Evolutionary conservation across 208 protist genomes (phyloP), one percentile per base, ranked within the genome.

Genomic region (Leishmania mexicana): DNA sequence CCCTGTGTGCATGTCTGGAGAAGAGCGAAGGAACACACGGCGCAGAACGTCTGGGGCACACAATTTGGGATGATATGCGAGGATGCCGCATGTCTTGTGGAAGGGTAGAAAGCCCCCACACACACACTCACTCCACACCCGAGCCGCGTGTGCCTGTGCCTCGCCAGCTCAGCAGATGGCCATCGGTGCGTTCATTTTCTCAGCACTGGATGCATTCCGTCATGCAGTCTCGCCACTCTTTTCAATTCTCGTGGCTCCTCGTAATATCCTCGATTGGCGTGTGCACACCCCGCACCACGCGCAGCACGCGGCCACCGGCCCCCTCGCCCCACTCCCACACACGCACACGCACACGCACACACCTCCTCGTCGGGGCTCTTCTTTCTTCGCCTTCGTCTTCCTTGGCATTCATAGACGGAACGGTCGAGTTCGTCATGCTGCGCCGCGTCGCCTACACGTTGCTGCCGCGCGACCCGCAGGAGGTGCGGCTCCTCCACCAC

Each of bases 401-500:
- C 73, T 24, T 60, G 57, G 28, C 11, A 24, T 58, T 35, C 42
- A 35, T 65, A 51, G 42, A 35, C 19, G 45, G 28, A 40, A 49
- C 54, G 13, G 19, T 3, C 28, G 40, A 57, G 19, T n/a, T 24
- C n/a, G 45, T 72, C 8, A 88, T 89, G 85, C 76, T 89, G 74
- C 87, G 76, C 28, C 78, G 84, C 28, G 67, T 90, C n/a, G 75
- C 83, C 31, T 84, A 79, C 67, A 68, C 78, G 2, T 74, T 80
- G 31, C 81, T 90, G 64, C 81, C 83, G 57, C 71, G 83, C 21
- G 77, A 76, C 31, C 81, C 84, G 47, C 75, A 76, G 76, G 65
- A 71, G 13, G 80, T 90, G 71, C 77, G 70, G 3, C 76, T 90
- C 47, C 84, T 85, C 10, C 87, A 90, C 76, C 81, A 90, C 84